Evolutionary conservation across 352 stramenopile species (phyloP), one percentile per base, ranked within the genome.

Genomic region (Phytophthora foliorum): DNA sequence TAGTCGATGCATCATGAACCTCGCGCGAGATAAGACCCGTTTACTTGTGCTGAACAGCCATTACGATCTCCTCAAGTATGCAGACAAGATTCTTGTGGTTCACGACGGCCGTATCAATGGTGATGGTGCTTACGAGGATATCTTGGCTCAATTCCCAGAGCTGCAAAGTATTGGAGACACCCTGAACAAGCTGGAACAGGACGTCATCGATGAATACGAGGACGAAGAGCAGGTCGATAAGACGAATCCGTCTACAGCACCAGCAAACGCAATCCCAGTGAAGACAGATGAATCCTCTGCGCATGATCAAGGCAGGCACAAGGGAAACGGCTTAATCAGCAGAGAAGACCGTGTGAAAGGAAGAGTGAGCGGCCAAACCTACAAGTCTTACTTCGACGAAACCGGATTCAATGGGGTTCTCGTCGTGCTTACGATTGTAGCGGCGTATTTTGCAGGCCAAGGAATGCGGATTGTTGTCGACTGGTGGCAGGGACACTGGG

Each of bases 21-120:
- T 71, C 4, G 64, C 58, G 1, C 29, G 41, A 17, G 44, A 66
- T 38, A 78, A 80, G 36, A 93, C 83, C 13, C 81, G 97, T 0
- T 69, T 98, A 48, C 74, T 98, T 9, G 94, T 96, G 6, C 95
- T 94, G 11, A 73, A 77, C n/a, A 74, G 57, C 42, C 69, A 77
- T 27, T 76, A 76, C 45, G 51, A 76, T 17, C 45, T 82, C 1
- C 67, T 84, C 10, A 57, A 63, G 31, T 39, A 80, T 8, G 77
- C 71, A 10, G 69, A 82, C 42, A 61, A 65, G n/a, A 64, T 82
- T 17, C n/a, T 82, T 27, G 72, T 82, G 16, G 16, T 82, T 13
- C 59, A 74, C 29, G 52, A 80, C 9, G 75, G 75, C 22, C 13
- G 29, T 3, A 66, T 82, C 31, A 61, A 57, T 14, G 67, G 66